Evolutionary conservation across 345 rosid genomes (phyloP).

Genomic region (Bruguiera gymnorhiza): DNA sequence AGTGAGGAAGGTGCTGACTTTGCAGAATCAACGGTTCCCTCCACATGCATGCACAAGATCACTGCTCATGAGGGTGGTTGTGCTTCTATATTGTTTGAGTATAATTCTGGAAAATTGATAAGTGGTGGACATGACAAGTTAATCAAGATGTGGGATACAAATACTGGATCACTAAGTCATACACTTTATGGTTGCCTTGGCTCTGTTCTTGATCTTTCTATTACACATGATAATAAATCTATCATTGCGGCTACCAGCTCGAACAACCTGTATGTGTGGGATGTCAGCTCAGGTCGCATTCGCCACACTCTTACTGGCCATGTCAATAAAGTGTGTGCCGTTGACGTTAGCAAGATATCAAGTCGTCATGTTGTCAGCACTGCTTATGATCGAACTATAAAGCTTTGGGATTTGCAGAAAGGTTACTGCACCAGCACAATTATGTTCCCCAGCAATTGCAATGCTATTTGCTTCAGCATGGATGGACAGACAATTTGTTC

Average conservation of each 20-base stretch:
- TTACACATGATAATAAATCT: conserved; percentile 76
- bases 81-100: conserved; percentile 74
- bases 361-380: conserved; percentile 85
- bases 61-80: conserved; percentile 95
- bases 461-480: conserved; percentile 69
- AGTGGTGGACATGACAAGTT: conserved; percentile 87
- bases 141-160: conserved; percentile 89
- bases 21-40: conserved; percentile 66
- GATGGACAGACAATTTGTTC: conserved; percentile 93
- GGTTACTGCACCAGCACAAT: conserved; percentile 94
- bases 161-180: conserved; percentile 56
- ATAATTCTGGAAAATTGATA: conserved; percentile 66
- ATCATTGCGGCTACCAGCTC: conserved; percentile 96
- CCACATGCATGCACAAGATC: conserved; percentile 70
- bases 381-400: conserved; percentile 94
- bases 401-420: conserved; percentile 93
- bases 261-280: conserved; percentile 91
- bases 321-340: conserved; percentile 83
- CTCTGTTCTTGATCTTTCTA: conserved; percentile 78
- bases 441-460: conserved; percentile 86
- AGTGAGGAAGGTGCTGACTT: conserved; percentile 94
- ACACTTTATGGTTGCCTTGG: conserved; percentile 82
- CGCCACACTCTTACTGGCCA: conserved; percentile 92
- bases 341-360: conserved; percentile 86
- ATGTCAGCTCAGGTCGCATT: conserved; percentile 65